Base-by-base conservation (phyloP, 495 filamentous ascomycete species). In the Penicillium arizonense region DNA sequence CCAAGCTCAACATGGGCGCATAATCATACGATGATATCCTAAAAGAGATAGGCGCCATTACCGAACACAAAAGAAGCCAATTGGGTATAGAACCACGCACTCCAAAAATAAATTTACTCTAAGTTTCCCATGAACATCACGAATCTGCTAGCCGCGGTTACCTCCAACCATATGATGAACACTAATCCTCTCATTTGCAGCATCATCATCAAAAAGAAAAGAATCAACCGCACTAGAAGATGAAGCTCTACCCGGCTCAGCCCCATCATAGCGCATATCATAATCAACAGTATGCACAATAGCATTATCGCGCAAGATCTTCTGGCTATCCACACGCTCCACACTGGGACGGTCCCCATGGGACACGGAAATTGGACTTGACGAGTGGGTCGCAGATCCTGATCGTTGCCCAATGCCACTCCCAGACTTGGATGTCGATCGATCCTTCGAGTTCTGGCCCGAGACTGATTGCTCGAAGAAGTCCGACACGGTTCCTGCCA, bases 391-490 rank as follows among this genome's bases (percentile, higher is more conserved):
- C 18, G 37, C 28, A n/a, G 36, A 40, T 20, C 18, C 24, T 16
- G 46, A 46, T 36, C 33, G 26, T 5, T 42, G 46, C 14, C 36
- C 53, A 41, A 35, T 26, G 3, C 26, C 14, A 23, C 42, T 41
- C 0, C 26, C 24, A 9, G 33, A 39, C 21, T 41, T 51, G 23
- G 46, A 46, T 11, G 9, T 28, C 12, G 53, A 51, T 2, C 12
- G 24, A 44, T 50, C 35, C 24, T 5, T 24, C 4, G 24, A 26
- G 16, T 23, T 44, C 13, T 26, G 46, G 20, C 46, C 52, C 2
- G 56, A 59, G 23, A 55, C 36, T 0, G 56, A 59, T 7, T 51
- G 46, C 23, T 59, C 56, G 23, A 59, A 55, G 10, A 41, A 55
- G 14, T 55, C 47, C 11, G 56, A 55, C 3, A 59, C 47, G 1